A percentile compares a stretch with the other conserved stretches of the same genome.
phyloP scores from a whole-genome alignment of 768 basidiomycete species.

The Suillus brevipes region DNA sequence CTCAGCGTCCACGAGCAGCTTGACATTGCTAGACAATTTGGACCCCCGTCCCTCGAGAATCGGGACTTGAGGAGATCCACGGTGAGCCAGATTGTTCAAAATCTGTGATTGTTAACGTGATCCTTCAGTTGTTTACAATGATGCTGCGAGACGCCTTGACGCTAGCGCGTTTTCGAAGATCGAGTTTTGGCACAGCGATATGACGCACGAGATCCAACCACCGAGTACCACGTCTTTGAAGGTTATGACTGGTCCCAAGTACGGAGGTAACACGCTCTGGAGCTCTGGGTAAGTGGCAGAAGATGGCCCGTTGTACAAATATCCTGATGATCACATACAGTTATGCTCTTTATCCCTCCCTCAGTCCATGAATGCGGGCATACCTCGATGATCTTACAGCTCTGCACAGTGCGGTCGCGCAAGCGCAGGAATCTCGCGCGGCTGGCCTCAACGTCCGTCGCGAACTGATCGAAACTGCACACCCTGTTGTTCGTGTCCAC shows the following conservation, averaged over 20 bases:
- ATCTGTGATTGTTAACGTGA: constrained; percentile 11
- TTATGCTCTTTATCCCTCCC: constrained; percentile 80
- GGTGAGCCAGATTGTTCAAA: constrained; percentile 37
- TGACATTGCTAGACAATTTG: constrained; percentile 69
- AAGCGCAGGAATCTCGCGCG: constrained; percentile 75
- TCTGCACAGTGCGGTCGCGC: constrained; percentile 74
- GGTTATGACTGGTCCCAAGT: constrained; percentile 65
- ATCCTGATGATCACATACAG: constrained; percentile 37
- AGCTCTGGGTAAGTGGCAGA: constrained; percentile 61
- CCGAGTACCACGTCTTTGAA: constrained; percentile 79
- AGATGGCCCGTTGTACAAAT: not conserved
- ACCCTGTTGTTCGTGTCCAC: constrained; percentile 83
- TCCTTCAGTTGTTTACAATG: constrained; percentile 65
- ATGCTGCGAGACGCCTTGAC: constrained; percentile 62
- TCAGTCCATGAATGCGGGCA: constrained; percentile 71
- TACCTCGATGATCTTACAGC: constrained; percentile 76
- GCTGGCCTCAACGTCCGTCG: constrained; percentile 73
- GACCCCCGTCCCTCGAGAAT: constrained; percentile 68
- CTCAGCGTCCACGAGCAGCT: constrained; percentile 68
- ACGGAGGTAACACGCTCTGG: constrained; percentile 82
- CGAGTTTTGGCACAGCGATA: constrained; percentile 84
- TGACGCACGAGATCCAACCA: constrained; percentile 80
- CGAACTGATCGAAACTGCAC: constrained; percentile 64
- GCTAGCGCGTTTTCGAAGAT: constrained; percentile 62
- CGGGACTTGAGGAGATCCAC: constrained; percentile 76